phyloP scores from a whole-genome alignment of 2,329 filamentous ascomycete genomes.

The Arthrobotrys conoides region DNA sequence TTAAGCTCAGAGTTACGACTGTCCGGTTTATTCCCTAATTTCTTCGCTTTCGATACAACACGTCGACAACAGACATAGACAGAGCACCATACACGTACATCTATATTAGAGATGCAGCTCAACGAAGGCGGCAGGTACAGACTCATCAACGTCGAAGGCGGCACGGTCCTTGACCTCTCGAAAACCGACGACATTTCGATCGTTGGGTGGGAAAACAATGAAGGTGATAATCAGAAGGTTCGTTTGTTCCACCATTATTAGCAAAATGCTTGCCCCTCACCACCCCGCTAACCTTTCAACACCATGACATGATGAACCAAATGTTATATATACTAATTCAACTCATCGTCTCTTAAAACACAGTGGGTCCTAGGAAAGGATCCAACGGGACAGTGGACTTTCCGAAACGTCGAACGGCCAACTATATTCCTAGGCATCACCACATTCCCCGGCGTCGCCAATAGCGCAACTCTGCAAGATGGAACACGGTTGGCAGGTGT shows the following conservation, averaged over 20 bases:
- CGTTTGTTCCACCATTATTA: background rate
- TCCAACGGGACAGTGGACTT: constrained; percentile 25
- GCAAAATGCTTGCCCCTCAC: background rate
- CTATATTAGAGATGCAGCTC: constrained; percentile 24
- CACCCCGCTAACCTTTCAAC: background rate
- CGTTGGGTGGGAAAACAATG: constrained; percentile 29
- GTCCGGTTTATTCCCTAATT: background rate
- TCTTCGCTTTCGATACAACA: background rate
- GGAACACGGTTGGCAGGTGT: constrained; percentile 16
- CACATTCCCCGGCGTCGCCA: constrained; percentile 14
- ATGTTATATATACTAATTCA: background rate
- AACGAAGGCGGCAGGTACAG: constrained; percentile 32
- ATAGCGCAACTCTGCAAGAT: constrained; percentile 12
- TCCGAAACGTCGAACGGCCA: constrained; percentile 17
- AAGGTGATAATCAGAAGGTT: constrained; percentile 41
- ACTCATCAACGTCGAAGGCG: constrained; percentile 34
- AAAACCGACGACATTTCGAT: constrained; percentile 17
- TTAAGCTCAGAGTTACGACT: background rate
- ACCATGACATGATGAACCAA: background rate
- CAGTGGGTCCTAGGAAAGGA: constrained; percentile 36
- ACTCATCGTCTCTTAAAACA: background rate
- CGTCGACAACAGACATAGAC: background rate
- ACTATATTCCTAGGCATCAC: constrained; percentile 29
- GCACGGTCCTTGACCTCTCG: constrained; percentile 33
- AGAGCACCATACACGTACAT: background rate